Evolutionary conservation across 495 filamentous ascomycete species (phyloP).

Genomic region (Xylaria bambusicola): DNA sequence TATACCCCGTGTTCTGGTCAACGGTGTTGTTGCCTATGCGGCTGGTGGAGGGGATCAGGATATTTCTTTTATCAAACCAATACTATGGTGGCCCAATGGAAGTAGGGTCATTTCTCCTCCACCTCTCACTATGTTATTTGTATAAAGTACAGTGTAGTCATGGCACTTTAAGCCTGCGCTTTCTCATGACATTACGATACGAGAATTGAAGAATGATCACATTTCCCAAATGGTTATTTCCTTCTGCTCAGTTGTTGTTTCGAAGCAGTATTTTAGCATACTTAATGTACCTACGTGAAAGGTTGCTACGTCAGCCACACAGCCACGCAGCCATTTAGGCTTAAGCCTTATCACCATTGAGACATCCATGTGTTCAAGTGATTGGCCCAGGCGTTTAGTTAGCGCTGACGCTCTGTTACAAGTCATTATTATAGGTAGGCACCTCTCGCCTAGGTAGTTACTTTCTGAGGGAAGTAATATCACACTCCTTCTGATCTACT

Average conservation of each 20-base stretch:
- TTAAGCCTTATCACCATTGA: not conserved
- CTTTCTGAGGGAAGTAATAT: no score
- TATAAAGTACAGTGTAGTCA: no score
- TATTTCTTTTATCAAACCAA: not conserved
- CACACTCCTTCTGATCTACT: not conserved
- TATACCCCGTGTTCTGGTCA: not conserved
- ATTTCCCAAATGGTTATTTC: not conserved
- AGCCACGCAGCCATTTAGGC: not conserved
- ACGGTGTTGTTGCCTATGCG: not conserved
- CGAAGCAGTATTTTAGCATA: not conserved
- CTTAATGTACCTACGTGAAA: not conserved
- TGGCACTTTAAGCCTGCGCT: no score
- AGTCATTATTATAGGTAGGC: no score
- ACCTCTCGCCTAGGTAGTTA: no score
- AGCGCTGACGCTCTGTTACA: not conserved
- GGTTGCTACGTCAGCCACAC: not conserved
- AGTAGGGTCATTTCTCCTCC: not conserved
- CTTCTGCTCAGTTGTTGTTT: not conserved
- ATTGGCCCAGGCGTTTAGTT: not conserved
- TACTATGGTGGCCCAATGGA: not conserved
- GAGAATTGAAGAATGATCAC: no score
- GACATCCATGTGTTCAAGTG: constrained; percentile 7
- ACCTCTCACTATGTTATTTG: no score
- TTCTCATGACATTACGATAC: no score
- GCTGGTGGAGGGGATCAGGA: not conserved